phyloP scores from a whole-genome alignment of 1,284 basidiomycete genomes.

The Cutaneotrichosporon sp. region DNA sequence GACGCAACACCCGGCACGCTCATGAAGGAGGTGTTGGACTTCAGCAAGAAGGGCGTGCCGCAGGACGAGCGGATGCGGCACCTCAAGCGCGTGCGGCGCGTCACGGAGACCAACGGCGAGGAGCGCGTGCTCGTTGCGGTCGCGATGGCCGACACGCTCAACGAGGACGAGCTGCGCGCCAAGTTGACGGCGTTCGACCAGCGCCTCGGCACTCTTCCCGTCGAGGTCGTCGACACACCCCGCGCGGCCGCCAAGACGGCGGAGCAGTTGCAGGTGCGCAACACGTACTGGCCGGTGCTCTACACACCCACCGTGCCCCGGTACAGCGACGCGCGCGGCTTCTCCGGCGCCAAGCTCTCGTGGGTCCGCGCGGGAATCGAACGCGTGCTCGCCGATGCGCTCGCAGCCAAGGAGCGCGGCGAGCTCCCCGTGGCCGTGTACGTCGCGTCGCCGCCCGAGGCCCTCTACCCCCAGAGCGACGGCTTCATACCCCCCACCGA shows the following conservation, averaged over 20 bases:
- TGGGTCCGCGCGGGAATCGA: constrained; percentile 75
- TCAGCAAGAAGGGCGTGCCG: constrained; percentile 17
- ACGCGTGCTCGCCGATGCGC: constrained; percentile 59
- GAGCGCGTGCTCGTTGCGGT: constrained; percentile 34
- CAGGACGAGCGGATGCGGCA: constrained; percentile 64
- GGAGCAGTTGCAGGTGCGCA: constrained; percentile 67
- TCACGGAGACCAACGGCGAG: constrained; percentile 7
- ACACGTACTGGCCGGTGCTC: constrained; percentile 75
- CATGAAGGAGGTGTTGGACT: constrained; percentile 17
- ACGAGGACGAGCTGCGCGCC: constrained; percentile 26
- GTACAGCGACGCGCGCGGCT: constrained; percentile 58
- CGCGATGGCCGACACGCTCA: constrained; percentile 33
- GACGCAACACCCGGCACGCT: constrained; percentile 66
- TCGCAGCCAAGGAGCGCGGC: constrained; percentile 56
- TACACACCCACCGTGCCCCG: constrained; percentile 70
- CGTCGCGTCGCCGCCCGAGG: constrained; percentile 65
- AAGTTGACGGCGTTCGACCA: constrained; percentile 51
- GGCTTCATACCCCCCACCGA: constrained; percentile 58
- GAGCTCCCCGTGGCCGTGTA: constrained; percentile 79
- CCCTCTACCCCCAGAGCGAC: constrained; percentile 49
- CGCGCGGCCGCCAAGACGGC: constrained; percentile 68
- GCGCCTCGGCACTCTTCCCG: constrained; percentile 55
- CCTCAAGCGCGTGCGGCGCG: constrained; percentile 69
- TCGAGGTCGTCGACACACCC: constrained; percentile 68
- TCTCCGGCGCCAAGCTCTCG: constrained; percentile 64